Evolutionary conservation across 129 eudicot species (phyloP), one percentile per base, ranked within the genome.

Genomic region (Flaveria sonorensis): DNA sequence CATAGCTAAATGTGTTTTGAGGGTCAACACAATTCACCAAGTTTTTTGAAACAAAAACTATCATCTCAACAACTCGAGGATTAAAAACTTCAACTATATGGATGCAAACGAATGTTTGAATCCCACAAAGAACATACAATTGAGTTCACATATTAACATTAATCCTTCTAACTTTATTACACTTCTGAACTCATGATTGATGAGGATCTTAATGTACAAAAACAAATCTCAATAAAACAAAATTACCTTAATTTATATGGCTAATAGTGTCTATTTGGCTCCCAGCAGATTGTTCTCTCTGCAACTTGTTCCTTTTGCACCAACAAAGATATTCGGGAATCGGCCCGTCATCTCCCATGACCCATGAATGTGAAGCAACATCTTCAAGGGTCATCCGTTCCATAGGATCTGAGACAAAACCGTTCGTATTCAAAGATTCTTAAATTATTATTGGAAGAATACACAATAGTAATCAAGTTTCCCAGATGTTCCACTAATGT

Each of bases 281-380:
- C 79, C 61, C 84, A 47, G 62, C 76, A 18, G 72, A 63, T 62
- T 56, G 81, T 50, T 77, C 89, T 26, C 47, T 50, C 47, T 74
- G 86, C 75, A 67, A 73, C 56, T 60, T 83, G 64, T 52, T 85
- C 18, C 82, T 86, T 77, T 85, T 87, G 85, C 97, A 90, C 98
- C 96, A 93, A 60, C 98, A 93, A 73, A 79, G 57, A 79, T 83
- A 87, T 42, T 80, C 81, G 45, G 89, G 92, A 74, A 86, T 63
- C 4, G 92, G 88, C 28, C 94, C 96, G 4, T 83, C 95, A 32
- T 88, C 92, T 68, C 89, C 91, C 72, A 82, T 55, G 24, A 93
- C 87, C 98, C 98, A 93, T 8, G 88, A 24, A 79, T 93, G 96
- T 68, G 70, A 71, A 11, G 97, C 87, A 52, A 85, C 96, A 28